phyloP scores from a whole-genome alignment of 495 filamentous ascomycete genomes.

The Podospora fimiseda region DNA sequence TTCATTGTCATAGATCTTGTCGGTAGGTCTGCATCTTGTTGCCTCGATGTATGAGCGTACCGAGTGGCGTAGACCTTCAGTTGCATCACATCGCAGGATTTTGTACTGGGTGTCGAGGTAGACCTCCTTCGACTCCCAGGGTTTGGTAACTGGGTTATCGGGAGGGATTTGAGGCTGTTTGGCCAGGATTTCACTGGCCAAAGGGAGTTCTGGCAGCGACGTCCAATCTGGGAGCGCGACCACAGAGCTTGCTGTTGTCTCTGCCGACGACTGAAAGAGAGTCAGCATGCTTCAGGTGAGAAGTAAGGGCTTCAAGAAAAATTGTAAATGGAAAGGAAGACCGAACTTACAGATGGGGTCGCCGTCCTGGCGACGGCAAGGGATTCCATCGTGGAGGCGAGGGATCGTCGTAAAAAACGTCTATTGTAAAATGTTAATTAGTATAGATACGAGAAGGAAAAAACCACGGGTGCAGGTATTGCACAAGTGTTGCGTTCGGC shows the following conservation, averaged over 20 bases:
- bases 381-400: too few species aligned
- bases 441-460: too few species aligned
- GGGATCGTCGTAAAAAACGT: too few species aligned
- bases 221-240: conserved; percentile 32
- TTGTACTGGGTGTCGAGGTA: conserved; percentile 61
- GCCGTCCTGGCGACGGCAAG: too few species aligned
- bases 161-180: conserved; percentile 31
- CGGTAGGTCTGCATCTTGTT: conserved; percentile 30
- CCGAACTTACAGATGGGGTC: too few species aligned
- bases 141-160: conserved; percentile 30
- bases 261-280: too few species aligned
- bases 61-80: conserved; percentile 53
- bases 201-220: conserved; percentile 40
- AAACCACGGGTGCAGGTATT: too few species aligned
- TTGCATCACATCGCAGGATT: conserved; percentile 58
- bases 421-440: too few species aligned
- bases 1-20: conserved; percentile 48
- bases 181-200: conserved; percentile 28
- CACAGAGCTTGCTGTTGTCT: neutral
- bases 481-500: too few species aligned
- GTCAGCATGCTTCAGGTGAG: too few species aligned
- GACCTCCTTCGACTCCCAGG: conserved; percentile 38
- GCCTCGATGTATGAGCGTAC: conserved; percentile 35
- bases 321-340: too few species aligned
- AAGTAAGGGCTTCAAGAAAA: too few species aligned